Conservation (phyloP, 2,329 filamentous ascomycete species). For the Nemania abortiva region DNA sequence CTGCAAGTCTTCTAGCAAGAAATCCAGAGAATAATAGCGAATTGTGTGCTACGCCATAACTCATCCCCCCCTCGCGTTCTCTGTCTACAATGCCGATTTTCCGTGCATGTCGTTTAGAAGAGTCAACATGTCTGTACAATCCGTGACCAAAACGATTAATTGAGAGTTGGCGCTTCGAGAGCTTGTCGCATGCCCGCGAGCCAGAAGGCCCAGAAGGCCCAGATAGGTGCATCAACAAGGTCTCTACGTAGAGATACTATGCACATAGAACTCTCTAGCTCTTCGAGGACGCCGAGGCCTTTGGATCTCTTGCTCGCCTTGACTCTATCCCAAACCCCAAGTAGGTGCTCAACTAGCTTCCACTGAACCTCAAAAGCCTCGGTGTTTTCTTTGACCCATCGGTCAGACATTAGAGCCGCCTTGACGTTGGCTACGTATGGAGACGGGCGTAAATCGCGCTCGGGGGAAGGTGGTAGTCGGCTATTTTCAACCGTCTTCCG, state of each 20-base stretch:
- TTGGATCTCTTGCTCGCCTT: no score
- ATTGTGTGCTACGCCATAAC: background rate
- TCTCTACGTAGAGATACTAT: background rate
- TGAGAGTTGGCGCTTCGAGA: background rate
- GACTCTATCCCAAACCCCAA: background rate
- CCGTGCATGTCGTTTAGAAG: background rate
- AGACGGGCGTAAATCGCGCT: no score
- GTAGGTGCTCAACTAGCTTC: background rate
- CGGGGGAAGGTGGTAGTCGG: background rate
- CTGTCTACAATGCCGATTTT: background rate
- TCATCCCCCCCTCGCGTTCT: background rate
- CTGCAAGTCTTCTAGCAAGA: background rate
- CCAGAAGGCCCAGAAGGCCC: constrained; percentile 24
- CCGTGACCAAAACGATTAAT: background rate
- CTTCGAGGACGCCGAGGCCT: background rate
- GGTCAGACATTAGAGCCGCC: background rate
- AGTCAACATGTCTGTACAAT: background rate
- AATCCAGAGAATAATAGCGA: background rate
- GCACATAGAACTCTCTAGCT: background rate
- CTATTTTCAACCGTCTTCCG: background rate
- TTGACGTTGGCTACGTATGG: background rate
- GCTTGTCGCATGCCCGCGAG: constrained; percentile 9
- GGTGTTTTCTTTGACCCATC: constrained; percentile 1
- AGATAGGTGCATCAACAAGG: constrained; percentile 1
- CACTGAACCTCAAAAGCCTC: constrained; percentile 1